Conservation (phyloP, 768 basidiomycete species). For the Agaricus blazei region DNA sequence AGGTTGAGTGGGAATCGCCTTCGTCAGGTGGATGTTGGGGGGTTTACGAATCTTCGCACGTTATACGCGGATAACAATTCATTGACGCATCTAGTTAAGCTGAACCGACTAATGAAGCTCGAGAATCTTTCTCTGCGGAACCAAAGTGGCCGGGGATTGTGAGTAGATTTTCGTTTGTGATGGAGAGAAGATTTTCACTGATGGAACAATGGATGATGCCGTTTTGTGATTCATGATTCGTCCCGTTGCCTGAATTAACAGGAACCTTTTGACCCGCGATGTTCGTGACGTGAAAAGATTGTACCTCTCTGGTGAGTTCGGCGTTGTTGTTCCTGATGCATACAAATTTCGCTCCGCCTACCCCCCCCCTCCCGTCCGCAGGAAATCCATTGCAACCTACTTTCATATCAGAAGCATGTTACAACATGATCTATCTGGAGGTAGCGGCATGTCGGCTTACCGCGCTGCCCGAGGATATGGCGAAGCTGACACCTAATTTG, state of each 20-base stretch:
- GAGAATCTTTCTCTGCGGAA: slow-evolving; percentile 92
- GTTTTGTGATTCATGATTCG: slow-evolving; percentile 8
- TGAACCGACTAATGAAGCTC: slow-evolving; percentile 60
- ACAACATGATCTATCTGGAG: slow-evolving; percentile 90
- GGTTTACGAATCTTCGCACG: slow-evolving; percentile 72
- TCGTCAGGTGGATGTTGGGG: slow-evolving; percentile 53
- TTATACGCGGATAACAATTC: slow-evolving; percentile 89
- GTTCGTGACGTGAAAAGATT: slow-evolving; percentile 90
- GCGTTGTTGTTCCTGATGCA: slow-evolving; percentile 8
- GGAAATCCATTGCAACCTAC: slow-evolving; percentile 64
- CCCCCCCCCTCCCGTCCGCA: slow-evolving; percentile 23
- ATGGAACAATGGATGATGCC: slow-evolving; percentile 10
- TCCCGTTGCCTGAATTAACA: slow-evolving; percentile 13
- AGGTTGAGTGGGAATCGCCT: slow-evolving; percentile 82
- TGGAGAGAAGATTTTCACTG: slow-evolving; percentile 16
- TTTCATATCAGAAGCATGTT: slow-evolving; percentile 72
- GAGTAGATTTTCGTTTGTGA: slow-evolving; percentile 34
- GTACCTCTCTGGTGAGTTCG: slow-evolving; percentile 83
- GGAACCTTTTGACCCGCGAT: slow-evolving; percentile 54
- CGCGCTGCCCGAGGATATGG: slow-evolving; percentile 63
- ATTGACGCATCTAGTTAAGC: slow-evolving; percentile 44
- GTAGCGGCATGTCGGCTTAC: slow-evolving; percentile 81
- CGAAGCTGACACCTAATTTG: slow-evolving; percentile 71
- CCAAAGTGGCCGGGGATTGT: slow-evolving; percentile 75
- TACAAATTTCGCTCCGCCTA: slow-evolving; percentile 8